Percentiles rank a stretch among this genome's conserved stretches.
phyloP scores from a whole-genome alignment of 768 basidiomycete genomes.

The Lentinula boryana region DNA sequence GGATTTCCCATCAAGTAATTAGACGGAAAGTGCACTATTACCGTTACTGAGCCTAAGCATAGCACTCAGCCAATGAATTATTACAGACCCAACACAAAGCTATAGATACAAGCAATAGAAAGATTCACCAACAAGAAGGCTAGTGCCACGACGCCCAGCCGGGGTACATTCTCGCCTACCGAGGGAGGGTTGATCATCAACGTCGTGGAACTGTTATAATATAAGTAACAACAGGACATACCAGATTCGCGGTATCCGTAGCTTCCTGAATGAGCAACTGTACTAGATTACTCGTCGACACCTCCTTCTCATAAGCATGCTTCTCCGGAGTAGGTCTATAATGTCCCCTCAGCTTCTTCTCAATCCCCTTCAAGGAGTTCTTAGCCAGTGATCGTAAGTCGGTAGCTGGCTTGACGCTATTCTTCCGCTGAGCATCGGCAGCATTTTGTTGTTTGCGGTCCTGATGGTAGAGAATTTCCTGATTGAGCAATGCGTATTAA shows the following conservation, averaged over 20 bases:
- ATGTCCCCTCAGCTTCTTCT: slow-evolving; percentile 74
- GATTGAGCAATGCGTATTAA: not conserved
- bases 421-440: not conserved
- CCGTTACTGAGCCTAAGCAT: too few species aligned
- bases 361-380: slow-evolving; percentile 73
- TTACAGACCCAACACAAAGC: not conserved
- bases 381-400: slow-evolving; percentile 67
- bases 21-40: too few species aligned
- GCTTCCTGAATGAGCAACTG: slow-evolving; percentile 91
- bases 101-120: slow-evolving; percentile 6
- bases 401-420: slow-evolving; percentile 29
- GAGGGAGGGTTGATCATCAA: slow-evolving; percentile 7
- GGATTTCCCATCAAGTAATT: too few species aligned
- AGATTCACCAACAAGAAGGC: not conserved
- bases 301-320: slow-evolving; percentile 46
- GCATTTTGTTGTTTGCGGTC: not conserved
- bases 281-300: slow-evolving; percentile 82
- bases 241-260: slow-evolving; percentile 63
- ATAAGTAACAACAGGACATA: slow-evolving; percentile 14
- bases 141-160: slow-evolving; percentile 86
- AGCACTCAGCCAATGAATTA: too few species aligned
- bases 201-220: too few species aligned
- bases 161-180: slow-evolving; percentile 82
- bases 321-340: slow-evolving; percentile 44
- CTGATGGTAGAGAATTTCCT: not conserved